These are phyloP conservation scores for Colletotrichum lini DNA, from an alignment of 2,329 filamentous ascomycete species.

Conservation along the genomic window DNA sequence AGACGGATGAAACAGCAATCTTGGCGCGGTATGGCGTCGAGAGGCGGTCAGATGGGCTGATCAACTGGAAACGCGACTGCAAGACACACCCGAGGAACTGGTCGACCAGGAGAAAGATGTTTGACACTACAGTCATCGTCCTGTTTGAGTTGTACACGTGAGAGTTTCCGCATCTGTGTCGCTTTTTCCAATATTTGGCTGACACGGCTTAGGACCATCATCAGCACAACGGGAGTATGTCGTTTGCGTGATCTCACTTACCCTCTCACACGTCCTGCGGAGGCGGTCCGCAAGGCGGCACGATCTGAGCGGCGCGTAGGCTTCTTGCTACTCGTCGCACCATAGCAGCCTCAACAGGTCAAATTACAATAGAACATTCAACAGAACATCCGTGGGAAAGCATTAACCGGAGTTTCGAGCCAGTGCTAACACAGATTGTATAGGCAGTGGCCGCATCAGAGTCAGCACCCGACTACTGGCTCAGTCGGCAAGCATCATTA, in stretches of 20 bases:
- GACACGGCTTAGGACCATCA: conserved; percentile 27
- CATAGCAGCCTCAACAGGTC: not conserved
- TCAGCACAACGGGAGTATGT: conserved; percentile 38
- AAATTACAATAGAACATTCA: not conserved
- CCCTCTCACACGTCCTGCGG: not conserved
- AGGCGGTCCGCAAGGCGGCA: conserved; percentile 15
- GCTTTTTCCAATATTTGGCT: not conserved
- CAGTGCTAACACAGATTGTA: not conserved
- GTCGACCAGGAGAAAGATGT: conserved; percentile 41
- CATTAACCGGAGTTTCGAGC: too few species aligned
- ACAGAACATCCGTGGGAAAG: not conserved
- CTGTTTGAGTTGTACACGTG: conserved; percentile 46
- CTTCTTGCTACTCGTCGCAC: too few species aligned
- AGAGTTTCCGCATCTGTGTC: not conserved
- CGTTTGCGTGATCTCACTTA: not conserved
- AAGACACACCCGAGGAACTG: conserved; percentile 43
- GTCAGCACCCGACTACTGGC: conserved; percentile 23
- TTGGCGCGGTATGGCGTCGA: conserved; percentile 32
- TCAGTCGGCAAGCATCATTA: conserved; percentile 39
- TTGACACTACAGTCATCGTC: conserved; percentile 44
- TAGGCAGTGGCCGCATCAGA: conserved; percentile 39
- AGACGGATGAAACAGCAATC: conserved; percentile 15
- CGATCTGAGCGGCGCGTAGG: not conserved
- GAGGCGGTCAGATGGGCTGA: conserved; percentile 22
- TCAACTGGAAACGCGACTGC: conserved; percentile 36